Conservation (phyloP, 2,329 filamentous ascomycete genomes). For the Pseudogymnoascus sp. region DNA sequence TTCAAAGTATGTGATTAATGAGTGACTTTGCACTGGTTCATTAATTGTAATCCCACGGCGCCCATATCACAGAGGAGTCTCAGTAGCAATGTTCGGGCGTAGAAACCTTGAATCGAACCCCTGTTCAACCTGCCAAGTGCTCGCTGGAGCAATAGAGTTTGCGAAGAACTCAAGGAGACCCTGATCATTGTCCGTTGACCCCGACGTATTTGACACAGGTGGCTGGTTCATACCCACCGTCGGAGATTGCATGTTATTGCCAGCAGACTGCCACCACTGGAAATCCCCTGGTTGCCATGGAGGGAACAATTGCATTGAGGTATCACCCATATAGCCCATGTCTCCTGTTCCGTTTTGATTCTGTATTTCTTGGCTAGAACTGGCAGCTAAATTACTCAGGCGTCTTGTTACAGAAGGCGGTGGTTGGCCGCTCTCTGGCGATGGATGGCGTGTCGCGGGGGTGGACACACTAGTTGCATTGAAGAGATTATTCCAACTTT, state of each 20-base stretch:
- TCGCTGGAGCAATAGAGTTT: background rate
- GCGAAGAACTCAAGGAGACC: background rate
- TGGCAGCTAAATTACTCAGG: background rate
- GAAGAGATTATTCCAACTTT: conserved; percentile 10
- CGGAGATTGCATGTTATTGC: background rate
- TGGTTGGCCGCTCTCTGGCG: background rate
- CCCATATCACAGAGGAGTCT: background rate
- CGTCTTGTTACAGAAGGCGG: background rate
- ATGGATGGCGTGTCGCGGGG: background rate
- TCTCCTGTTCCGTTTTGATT: background rate
- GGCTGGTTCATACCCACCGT: background rate
- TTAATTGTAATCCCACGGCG: background rate
- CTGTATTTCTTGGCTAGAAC: background rate
- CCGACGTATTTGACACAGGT: background rate
- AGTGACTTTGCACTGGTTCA: background rate
- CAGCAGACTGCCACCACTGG: background rate
- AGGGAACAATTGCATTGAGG: background rate
- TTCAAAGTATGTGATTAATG: background rate
- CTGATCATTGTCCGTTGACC: background rate
- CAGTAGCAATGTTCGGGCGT: background rate
- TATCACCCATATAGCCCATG: background rate
- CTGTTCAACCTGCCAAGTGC: background rate
- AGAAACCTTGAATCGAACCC: background rate
- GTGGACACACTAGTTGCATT: conserved; percentile 9
- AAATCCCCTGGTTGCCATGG: background rate